Conservation (phyloP, 2,329 filamentous ascomycete genomes). For the Rhytidhysteron rufulum region DNA sequence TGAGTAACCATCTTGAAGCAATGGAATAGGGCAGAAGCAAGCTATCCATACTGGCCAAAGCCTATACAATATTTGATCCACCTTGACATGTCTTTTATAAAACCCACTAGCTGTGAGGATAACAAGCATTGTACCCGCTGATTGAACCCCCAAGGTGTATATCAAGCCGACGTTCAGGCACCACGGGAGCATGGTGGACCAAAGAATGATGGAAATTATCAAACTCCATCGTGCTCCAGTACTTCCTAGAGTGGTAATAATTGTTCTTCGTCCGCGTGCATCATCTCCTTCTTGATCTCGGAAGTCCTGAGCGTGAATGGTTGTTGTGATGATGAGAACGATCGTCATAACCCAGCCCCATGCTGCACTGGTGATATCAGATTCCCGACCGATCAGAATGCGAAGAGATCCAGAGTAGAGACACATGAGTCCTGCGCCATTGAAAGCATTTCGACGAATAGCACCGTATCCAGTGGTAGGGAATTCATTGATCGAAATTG, state of each 20-base stretch:
- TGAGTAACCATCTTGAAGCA: too few relatives aligned
- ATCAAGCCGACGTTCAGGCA: too few relatives aligned
- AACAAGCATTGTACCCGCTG: too few relatives aligned
- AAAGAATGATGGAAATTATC: slow-evolving; percentile 15
- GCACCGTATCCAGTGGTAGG: slow-evolving; percentile 16
- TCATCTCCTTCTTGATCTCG: slow-evolving; percentile 18
- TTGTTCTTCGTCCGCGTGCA: slow-evolving; percentile 9
- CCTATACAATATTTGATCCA: too few relatives aligned
- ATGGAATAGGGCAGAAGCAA: too few relatives aligned
- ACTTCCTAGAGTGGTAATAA: slow-evolving; percentile 18
- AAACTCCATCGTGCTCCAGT: slow-evolving; percentile 13
- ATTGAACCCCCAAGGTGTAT: too few relatives aligned
- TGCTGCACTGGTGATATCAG: neutral
- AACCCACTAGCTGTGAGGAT: too few relatives aligned
- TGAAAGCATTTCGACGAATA: slow-evolving; percentile 8
- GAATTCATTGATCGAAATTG: slow-evolving; percentile 39
- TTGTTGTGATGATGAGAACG: slow-evolving; percentile 5
- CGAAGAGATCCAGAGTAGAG: neutral
- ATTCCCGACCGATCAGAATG: neutral
- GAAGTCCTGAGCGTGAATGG: slow-evolving; percentile 20
- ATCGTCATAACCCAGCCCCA: slow-evolving; percentile 1
- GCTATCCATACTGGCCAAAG: too few relatives aligned
- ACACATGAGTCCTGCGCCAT: slow-evolving; percentile 1
- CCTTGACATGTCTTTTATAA: too few relatives aligned
- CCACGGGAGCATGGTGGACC: too few relatives aligned